Base-by-base conservation (phyloP, 2,329 filamentous ascomycete genomes). In the Drechslerella coelobrocha region DNA sequence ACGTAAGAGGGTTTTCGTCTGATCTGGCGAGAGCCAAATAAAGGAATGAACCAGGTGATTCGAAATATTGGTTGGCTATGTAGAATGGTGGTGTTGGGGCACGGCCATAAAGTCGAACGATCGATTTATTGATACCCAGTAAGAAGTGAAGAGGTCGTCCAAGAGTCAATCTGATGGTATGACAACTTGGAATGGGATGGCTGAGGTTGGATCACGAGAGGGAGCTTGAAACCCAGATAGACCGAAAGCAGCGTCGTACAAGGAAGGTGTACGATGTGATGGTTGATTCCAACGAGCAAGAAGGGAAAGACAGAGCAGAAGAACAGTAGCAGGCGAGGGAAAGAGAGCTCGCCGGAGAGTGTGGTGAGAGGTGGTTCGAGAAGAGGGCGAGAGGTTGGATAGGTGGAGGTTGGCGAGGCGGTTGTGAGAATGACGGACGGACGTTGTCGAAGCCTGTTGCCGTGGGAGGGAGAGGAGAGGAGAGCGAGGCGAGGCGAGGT, bases 221-320 rank as follows among this genome's bases (percentile, higher is more conserved):
- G 43, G 57, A 47, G 48, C 59, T 54, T 54, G 19, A 45, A 57
- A 53, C 52, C 45, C 24, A 24, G 50, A 51, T 51, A 51, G 51
- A 47, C 65, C 52, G 57, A 37, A 51, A 34, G 56, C 52, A 61
- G 45, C 1, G 66, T 63, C 27, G 66, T 31, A 71, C 59, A 63
- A 71, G 53, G 39, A 61, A 53, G 39, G 52, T 27, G 9, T 26
- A 23, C 41, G 41, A 45, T 6, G 51, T 53, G 51, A 31, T n/a
- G 54, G 37, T 23, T 37, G 53, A 50, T 37, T 63, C 47, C 34
- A 50, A 48, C 47, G 56, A 47, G 29, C 48, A 43, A 19, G 34
- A 39, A 23, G 24, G 47, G 26, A 60, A 19, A 43, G 39, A 27
- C 12, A 14, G 41, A 51, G 39, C 34, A 54, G 52, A 17, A 17